Percentiles rank a stretch among this genome's conserved stretches.
These are phyloP conservation scores for Alternaria gansuensis DNA, from an alignment of 2,329 filamentous ascomycete species.

Conservation along the genomic window DNA sequence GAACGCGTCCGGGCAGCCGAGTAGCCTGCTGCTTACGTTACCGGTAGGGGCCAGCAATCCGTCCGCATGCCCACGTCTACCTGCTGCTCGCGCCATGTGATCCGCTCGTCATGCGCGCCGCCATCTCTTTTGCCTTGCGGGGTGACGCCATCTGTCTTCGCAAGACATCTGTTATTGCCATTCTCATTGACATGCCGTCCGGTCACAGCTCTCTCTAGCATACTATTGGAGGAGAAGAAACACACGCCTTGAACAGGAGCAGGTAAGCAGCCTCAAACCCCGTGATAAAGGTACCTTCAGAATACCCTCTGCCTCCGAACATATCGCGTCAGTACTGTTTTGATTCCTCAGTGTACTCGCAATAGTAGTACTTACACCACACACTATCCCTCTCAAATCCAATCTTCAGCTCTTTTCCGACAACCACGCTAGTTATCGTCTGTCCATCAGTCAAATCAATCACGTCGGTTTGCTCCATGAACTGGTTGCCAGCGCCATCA, in stretches of 20 bases:
- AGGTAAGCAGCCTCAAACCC: neutral
- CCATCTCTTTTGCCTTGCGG: neutral
- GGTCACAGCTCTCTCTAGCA: neutral
- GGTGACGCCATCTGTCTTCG: neutral
- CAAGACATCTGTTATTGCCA: neutral
- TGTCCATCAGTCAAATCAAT: conserved; percentile 1
- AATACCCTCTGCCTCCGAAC: neutral
- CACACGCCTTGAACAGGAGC: too few species aligned
- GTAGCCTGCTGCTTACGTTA: conserved; percentile 9
- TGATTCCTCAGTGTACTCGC: neutral
- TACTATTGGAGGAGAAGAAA: neutral
- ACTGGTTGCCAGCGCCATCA: conserved; percentile 1
- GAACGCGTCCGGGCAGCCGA: conserved; percentile 2
- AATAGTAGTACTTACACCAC: neutral
- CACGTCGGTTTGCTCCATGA: conserved; percentile 3
- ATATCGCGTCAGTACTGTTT: neutral
- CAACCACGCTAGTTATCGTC: conserved; percentile 2
- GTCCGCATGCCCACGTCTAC: neutral
- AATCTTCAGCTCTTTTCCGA: neutral
- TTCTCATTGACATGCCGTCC: neutral
- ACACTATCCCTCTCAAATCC: conserved; percentile 4
- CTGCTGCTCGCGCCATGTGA: conserved; percentile 20
- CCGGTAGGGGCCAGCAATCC: neutral
- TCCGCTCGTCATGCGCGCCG: conserved; percentile 5
- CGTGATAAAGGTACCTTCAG: neutral